Conservation (phyloP, 306 rosid genomes). For the Ammopiptanthus mongolicus region DNA sequence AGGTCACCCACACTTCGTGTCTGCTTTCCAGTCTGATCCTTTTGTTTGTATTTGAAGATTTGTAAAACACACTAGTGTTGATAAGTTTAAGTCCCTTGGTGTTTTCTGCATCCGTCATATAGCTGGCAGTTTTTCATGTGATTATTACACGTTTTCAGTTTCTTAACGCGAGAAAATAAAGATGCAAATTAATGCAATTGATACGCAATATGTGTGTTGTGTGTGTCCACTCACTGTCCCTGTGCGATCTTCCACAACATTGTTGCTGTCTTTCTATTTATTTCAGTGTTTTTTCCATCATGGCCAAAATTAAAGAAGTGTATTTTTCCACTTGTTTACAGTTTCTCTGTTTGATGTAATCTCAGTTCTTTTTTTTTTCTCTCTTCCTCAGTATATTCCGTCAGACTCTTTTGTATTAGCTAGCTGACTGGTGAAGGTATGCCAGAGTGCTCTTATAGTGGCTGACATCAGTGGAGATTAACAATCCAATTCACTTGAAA, state of each 20-base stretch:
- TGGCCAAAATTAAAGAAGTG: background rate
- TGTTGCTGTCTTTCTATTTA: background rate
- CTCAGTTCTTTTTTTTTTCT: background rate
- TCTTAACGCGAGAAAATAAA: background rate
- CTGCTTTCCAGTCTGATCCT: background rate
- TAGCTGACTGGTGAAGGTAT: no score
- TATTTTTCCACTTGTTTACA: background rate
- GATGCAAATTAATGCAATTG: background rate
- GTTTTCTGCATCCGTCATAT: background rate
- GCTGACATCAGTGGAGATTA: no score
- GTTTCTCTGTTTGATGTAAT: background rate
- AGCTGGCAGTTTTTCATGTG: background rate
- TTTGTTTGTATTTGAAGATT: conserved; percentile 26
- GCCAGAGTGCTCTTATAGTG: no score
- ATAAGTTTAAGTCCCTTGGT: conserved; percentile 3
- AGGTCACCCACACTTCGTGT: conserved; percentile 22
- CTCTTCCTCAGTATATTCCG: no score
- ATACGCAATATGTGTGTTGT: no score
- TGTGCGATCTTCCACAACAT: background rate
- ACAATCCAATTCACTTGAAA: no score
- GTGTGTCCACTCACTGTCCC: no score
- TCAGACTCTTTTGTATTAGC: no score
- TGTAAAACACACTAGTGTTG: background rate
- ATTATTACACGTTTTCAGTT: background rate
- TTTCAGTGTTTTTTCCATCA: background rate